Evolutionary conservation across 176 grass and related monocot genomes (phyloP), one percentile per base, ranked within the genome.

Genomic region (Avena eriantha): DNA sequence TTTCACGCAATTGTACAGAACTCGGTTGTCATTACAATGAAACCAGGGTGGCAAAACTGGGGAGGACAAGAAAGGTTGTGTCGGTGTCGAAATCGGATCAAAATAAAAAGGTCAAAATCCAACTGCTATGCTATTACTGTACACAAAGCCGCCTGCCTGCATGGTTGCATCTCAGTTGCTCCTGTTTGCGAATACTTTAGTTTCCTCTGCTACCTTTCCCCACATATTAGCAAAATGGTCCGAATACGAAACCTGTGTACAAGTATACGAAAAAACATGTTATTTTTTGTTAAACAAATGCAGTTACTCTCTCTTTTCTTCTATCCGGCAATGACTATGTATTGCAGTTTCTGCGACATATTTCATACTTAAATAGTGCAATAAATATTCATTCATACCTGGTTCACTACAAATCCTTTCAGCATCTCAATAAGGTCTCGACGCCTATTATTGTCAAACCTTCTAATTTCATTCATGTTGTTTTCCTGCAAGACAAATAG

Each of bases 201-300:
- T 98, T 90, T 92, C 95, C 47, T 95, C 93, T 68, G 93, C 88
- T 47, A 95, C 87, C 66, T 91, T 98, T 82, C 80, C 91, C 95
- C 95, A 98, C 79, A 95, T 85, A 31, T 86, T 84, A 69, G 85
- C 89, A 69, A 83, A 92, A 87, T 91, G 85, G 19, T 98, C 90
- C 15, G 91, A 93, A 70, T 98, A 90, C 33, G 59, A 83, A 26
- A 95, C 86, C 95, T 98, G 82, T 65, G 55, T 0, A 71, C 53
- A 33, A 67, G 26, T 63, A 75, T 50, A 33, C 19, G 17, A 14
- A 18, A 2, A 0, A 0, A 48, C 46, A 21, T 3, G 13, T 47
- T 73, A 47, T 17, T 22, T 9, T 21, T 7, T 22, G 18, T 76
- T 73, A 24, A 33, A 56, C 24, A 21, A 10, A 60, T 8, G 10